Conservation (phyloP, 495 filamentous ascomycete genomes). For the Chaetomium tenue region DNA sequence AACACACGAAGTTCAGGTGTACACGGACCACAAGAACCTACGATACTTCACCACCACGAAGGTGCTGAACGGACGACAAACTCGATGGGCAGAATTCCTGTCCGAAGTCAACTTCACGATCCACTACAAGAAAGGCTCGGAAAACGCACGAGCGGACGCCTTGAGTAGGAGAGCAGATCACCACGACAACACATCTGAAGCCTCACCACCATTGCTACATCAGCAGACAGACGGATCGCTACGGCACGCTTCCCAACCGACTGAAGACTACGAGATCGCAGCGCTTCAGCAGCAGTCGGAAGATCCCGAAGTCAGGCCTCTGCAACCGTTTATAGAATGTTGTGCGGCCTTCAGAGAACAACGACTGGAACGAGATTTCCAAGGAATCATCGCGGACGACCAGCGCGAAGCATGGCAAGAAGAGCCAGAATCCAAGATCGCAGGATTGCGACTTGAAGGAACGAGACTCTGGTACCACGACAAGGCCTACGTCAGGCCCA, state of each 20-base stretch:
- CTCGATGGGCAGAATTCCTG: constrained; percentile 29
- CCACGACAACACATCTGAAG: neutral
- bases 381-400: no score
- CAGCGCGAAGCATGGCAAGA: no score
- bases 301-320: no score
- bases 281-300: no score
- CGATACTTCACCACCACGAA: constrained; percentile 30
- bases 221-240: neutral
- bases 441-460: no score
- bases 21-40: constrained; percentile 16
- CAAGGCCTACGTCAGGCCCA: no score
- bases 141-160: constrained; percentile 20
- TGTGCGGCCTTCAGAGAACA: neutral
- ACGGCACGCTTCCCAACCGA: neutral
- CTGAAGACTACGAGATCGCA: no score
- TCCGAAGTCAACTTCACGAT: constrained; percentile 35
- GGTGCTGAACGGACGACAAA: constrained; percentile 30
- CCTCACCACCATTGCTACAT: neutral
- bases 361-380: neutral
- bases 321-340: neutral
- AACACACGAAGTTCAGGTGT: constrained; percentile 2
- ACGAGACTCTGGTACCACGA: no score
- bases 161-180: constrained; percentile 15
- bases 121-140: constrained; percentile 23
- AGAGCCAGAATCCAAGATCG: no score